Percentiles rank a stretch among this genome's conserved stretches.
Evolutionary conservation across 2,329 filamentous ascomycete genomes (phyloP).

Genomic region (Fusarium sp.): DNA sequence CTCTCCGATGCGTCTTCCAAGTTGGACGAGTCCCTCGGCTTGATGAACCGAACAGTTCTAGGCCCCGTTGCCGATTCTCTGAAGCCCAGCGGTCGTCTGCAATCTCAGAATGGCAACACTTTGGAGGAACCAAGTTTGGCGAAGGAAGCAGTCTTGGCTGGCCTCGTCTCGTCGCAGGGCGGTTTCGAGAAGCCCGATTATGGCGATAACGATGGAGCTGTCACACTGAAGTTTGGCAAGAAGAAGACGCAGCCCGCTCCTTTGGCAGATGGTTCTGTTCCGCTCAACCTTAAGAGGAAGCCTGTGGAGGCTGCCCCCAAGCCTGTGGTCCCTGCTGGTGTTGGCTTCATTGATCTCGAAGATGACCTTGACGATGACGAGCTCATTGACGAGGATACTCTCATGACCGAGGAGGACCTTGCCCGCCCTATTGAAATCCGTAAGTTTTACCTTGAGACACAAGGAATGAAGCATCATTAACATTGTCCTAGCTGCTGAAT

Average conservation of each 20-base stretch:
- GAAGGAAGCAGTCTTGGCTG: conserved; percentile 85
- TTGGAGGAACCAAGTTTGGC: conserved; percentile 50
- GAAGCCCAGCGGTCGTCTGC: conserved; percentile 74
- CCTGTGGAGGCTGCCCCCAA: conserved; percentile 54
- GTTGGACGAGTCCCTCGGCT: conserved; percentile 69
- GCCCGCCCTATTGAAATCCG: conserved; percentile 81
- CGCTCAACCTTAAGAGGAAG: conserved; percentile 57
- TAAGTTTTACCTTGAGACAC: conserved; percentile 61
- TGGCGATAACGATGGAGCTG: conserved; percentile 66
- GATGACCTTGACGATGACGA: conserved; percentile 81
- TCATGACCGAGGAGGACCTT: conserved; percentile 88
- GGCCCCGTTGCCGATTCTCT: conserved; percentile 75
- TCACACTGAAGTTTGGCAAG: conserved; percentile 59
- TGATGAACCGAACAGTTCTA: conserved; percentile 76
- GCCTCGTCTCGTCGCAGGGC: conserved; percentile 71
- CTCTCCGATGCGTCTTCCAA: conserved; percentile 81
- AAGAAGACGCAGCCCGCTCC: conserved; percentile 47
- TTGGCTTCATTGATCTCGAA: conserved; percentile 75
- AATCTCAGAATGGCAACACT: conserved; percentile 76
- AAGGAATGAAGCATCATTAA: conserved; percentile 7
- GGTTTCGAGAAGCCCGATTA: conserved; percentile 80
- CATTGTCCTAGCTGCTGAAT: conserved; percentile 74
- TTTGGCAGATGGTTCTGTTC: conserved; percentile 41
- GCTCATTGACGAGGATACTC: conserved; percentile 88
- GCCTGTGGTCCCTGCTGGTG: conserved; percentile 62